Evolutionary conservation across 495 filamentous ascomycete genomes (phyloP).

Genomic region (Stereocaulon alpinum): DNA sequence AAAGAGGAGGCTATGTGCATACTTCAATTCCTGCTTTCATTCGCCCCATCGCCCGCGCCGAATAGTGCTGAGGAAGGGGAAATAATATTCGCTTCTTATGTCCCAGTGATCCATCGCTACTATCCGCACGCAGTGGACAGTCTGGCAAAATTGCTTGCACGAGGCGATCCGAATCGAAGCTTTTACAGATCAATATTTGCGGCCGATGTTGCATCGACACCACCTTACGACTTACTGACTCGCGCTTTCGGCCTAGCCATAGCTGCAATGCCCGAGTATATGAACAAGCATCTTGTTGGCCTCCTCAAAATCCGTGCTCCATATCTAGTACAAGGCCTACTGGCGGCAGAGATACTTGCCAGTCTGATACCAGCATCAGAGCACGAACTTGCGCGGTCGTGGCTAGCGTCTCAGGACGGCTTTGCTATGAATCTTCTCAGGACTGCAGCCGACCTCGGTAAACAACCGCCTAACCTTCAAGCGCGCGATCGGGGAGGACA

Average conservation of each 20-base stretch:
- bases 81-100: slow-evolving; percentile 70
- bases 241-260: slow-evolving; percentile 82
- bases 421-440: slow-evolving; percentile 67
- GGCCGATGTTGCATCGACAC: slow-evolving; percentile 49
- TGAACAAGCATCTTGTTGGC: neutral
- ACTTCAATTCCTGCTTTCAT: slow-evolving; percentile 81
- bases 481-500: slow-evolving; percentile 12
- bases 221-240: slow-evolving; percentile 74
- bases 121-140: slow-evolving; percentile 81
- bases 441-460: slow-evolving; percentile 9
- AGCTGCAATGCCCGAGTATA: slow-evolving; percentile 63
- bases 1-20: slow-evolving; percentile 82
- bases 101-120: slow-evolving; percentile 73
- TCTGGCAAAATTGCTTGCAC: slow-evolving; percentile 81
- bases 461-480: neutral
- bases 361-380: slow-evolving; percentile 64
- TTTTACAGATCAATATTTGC: slow-evolving; percentile 73
- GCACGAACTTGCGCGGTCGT: slow-evolving; percentile 58
- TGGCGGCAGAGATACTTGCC: slow-evolving; percentile 82
- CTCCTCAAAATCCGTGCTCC: slow-evolving; percentile 63
- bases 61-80: slow-evolving; percentile 40
- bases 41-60: slow-evolving; percentile 64
- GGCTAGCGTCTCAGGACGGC: slow-evolving; percentile 77
- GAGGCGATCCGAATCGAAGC: slow-evolving; percentile 85
- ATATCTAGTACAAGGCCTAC: slow-evolving; percentile 77